These are phyloP conservation scores for Heliosperma pusillum DNA, from an alignment of 148 eudicot species.

Conservation along the genomic window DNA sequence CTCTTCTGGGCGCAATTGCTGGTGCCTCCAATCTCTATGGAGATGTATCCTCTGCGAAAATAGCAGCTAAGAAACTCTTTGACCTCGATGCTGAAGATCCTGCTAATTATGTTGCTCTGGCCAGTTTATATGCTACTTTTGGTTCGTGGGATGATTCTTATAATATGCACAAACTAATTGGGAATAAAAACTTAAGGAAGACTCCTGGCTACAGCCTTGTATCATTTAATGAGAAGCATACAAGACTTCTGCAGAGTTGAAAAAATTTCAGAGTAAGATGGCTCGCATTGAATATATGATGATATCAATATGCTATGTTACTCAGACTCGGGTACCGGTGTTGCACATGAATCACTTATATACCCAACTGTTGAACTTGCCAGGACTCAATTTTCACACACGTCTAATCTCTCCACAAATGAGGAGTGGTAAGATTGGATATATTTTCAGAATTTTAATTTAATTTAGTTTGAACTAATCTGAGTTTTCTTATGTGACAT, in stretches of 20 bases:
- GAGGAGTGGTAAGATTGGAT: neutral
- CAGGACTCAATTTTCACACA: too few relatives aligned
- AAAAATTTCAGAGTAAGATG: neutral
- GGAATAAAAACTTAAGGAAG: constrained; percentile 30
- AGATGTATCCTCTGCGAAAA: constrained; percentile 26
- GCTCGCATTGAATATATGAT: neutral
- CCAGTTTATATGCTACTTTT: constrained; percentile 26
- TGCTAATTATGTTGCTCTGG: constrained; percentile 30
- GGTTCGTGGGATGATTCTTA: constrained; percentile 35
- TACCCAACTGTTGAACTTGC: too few relatives aligned
- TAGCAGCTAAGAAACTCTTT: constrained; percentile 28
- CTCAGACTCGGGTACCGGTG: too few relatives aligned
- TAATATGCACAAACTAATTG: constrained; percentile 21
- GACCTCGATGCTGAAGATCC: constrained; percentile 21
- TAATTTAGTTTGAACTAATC: too few relatives aligned
- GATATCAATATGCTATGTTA: too few relatives aligned
- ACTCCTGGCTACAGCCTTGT: constrained; percentile 32
- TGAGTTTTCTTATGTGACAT: neutral
- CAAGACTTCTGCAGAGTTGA: constrained; percentile 19
- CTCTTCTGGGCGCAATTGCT: constrained; percentile 30
- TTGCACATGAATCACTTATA: too few relatives aligned
- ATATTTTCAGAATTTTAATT: neutral
- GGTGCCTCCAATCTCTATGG: constrained; percentile 38
- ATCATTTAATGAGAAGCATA: constrained; percentile 7
- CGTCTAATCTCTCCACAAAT: too few relatives aligned